Percentiles rank a stretch among this genome's conserved stretches.
These are phyloP conservation scores for Salvia hispanica DNA, from an alignment of 257 asterid species.

Conservation along the genomic window DNA sequence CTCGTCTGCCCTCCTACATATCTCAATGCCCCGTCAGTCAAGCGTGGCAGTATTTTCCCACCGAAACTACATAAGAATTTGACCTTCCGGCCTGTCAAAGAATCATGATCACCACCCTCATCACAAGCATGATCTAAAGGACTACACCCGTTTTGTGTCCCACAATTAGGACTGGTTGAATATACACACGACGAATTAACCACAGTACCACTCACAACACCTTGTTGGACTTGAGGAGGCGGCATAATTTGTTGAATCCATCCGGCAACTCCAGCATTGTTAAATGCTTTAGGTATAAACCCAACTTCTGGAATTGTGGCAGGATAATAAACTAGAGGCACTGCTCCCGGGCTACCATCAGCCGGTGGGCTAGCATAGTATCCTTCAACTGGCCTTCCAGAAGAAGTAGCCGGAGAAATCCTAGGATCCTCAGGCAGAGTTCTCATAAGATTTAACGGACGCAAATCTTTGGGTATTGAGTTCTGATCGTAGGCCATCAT, in stretches of 20 bases:
- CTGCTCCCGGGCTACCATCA: conserved; percentile 52
- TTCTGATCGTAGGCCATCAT: conserved; percentile 86
- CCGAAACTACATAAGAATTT: conserved; percentile 93
- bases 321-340: conserved; percentile 59
- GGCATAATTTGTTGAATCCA: conserved; percentile 69
- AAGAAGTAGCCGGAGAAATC: conserved; percentile 54
- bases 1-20: conserved; percentile 97
- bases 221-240: conserved; percentile 27
- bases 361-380: conserved; percentile 51
- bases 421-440: conserved; percentile 62
- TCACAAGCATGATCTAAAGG: conserved; percentile 56
- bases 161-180: not conserved
- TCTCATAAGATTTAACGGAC: conserved; percentile 65
- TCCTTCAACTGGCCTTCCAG: conserved; percentile 67
- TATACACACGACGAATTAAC: conserved; percentile 46
- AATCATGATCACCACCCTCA: conserved; percentile 61
- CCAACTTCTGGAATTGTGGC: too few species aligned
- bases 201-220: conserved; percentile 38
- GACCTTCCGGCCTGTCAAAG: conserved; percentile 63
- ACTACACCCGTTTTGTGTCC: too few species aligned
- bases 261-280: conserved; percentile 53
- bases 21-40: conserved; percentile 82
- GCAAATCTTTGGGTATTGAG: conserved; percentile 69
- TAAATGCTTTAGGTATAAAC: conserved; percentile 42
- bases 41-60: conserved; percentile 88